Evolutionary conservation across 257 asterid species (phyloP).

Genomic region (Mentha longifolia): DNA sequence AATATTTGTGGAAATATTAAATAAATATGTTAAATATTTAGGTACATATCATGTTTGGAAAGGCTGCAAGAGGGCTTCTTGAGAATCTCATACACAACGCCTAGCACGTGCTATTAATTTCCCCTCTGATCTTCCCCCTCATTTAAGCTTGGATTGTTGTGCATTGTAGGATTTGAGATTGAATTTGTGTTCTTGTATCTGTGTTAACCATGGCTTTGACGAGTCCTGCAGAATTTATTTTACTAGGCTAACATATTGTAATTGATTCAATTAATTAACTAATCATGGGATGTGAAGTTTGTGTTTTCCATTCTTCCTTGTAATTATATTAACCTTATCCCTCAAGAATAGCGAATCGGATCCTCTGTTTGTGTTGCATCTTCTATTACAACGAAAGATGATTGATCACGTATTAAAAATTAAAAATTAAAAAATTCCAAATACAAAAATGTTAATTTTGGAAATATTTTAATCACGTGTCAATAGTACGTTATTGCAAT

Average conservation of each 20-base stretch:
- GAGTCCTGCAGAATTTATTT: neutral
- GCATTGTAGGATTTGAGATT: neutral
- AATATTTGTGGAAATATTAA: neutral
- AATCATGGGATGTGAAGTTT: too few relatives aligned
- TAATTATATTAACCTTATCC: too few relatives aligned
- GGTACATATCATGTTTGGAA: slow-evolving; percentile 84
- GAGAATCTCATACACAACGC: slow-evolving; percentile 40
- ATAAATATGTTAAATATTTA: slow-evolving; percentile 18
- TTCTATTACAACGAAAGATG: too few relatives aligned
- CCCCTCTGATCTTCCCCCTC: neutral
- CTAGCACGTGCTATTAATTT: slow-evolving; percentile 18
- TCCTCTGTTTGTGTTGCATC: too few relatives aligned
- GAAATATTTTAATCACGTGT: too few relatives aligned
- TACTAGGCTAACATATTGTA: neutral
- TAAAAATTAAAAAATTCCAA: too few relatives aligned
- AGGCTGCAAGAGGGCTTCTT: slow-evolving; percentile 70
- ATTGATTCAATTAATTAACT: too few relatives aligned
- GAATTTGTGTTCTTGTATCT: neutral
- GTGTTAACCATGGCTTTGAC: neutral
- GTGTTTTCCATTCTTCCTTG: too few relatives aligned
- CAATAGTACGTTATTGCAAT: too few relatives aligned
- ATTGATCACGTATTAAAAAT: too few relatives aligned
- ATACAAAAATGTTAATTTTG: too few relatives aligned
- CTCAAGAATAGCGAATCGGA: too few relatives aligned
- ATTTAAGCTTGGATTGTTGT: neutral